A percentile compares a stretch with the other conserved stretches of the same genome.
Evolutionary conservation across 23 red algal species (phyloP).

Genomic region (Cyanidium caldarium): DNA sequence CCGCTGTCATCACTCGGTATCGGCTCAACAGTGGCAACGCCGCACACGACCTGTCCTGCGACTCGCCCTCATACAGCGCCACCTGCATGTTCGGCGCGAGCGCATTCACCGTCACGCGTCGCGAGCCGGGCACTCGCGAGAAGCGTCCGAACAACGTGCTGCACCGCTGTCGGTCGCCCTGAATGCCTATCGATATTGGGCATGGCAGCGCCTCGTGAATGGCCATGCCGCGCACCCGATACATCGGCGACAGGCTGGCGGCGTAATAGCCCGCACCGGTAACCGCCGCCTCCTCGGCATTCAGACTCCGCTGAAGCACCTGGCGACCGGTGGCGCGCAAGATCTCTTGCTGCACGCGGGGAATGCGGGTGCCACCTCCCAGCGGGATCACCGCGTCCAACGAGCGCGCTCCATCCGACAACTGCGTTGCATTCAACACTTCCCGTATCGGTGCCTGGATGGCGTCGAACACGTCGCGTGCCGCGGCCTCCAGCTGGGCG

Average conservation of each 20-base stretch:
- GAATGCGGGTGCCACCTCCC: conserved; percentile 66
- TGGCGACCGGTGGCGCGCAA: conserved; percentile 5
- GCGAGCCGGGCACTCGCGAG: too few relatives aligned
- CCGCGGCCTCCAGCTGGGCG: conserved; percentile 29
- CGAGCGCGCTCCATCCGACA: conserved; percentile 1
- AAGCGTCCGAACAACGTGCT: too few relatives aligned
- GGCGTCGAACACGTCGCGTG: conserved; percentile 14
- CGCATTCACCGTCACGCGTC: too few relatives aligned
- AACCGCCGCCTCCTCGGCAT: conserved; percentile 84
- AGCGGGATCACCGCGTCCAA: conserved; percentile 77
- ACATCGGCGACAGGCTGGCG: conserved; percentile 42
- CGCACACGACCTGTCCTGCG: too few relatives aligned
- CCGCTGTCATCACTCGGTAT: too few relatives aligned
- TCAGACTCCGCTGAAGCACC: conserved; percentile 62
- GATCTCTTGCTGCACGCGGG: conserved; percentile 35
- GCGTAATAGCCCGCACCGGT: conserved; percentile 58
- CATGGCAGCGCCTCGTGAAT: conserved; percentile 37
- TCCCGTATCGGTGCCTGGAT: conserved; percentile 18
- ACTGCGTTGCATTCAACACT: conserved; percentile 14
- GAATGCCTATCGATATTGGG: too few relatives aligned
- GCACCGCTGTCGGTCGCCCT: too few relatives aligned
- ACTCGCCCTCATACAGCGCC: too few relatives aligned
- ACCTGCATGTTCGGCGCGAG: too few relatives aligned
- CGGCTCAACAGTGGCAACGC: too few relatives aligned
- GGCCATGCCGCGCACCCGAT: conserved; percentile 44